Base-by-base conservation (phyloP, 345 rosid genomes). In the Ceriops zippeliana region DNA sequence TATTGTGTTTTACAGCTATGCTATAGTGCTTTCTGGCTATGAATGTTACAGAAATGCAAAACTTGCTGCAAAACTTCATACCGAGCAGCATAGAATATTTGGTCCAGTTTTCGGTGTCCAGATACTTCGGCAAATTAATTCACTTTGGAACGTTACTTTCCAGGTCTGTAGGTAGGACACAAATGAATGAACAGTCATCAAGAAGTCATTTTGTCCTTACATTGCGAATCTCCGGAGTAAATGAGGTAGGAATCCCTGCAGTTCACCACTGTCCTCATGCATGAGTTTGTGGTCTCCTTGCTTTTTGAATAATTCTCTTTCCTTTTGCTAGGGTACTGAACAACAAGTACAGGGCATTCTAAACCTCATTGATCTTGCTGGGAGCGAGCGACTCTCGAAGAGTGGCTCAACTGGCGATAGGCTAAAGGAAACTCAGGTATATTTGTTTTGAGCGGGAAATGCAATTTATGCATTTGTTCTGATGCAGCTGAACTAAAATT, bases 401-500 rank as follows among this genome's bases (percentile, higher is more conserved):
- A 95, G 99, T 67, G 97, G 96, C 5, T 87, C 97, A 42, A 95
- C 93, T 11, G 99, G 99, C 35, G 97, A 95, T 3, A 82, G 97
- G 66, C 72, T 91, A 60, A 91, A 90, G 80, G 99, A 95, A 86
- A 95, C 99, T 26, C 96, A 91, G 96, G 98, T 92, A 60, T 26
- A 11, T 65, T 42, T 32, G 32, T 17, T 31, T 26, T 7, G 15
- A 49, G 6, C 13, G 22, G 7, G 30, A 42, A 42, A 38, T 3
- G 31, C n/a, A 20, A 9, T 31, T 52, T 20, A 20, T 20, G 28
- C 61, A 5, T 60, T 67, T 52, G 34, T 34, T 15, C 49, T 56
- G 22, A 26, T 56, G 26, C 19, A 6, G 11, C 9, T 61, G 49
- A 58, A 26, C 76, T 69, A 52, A 64, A 38, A 22, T 37, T 62